Conservation (phyloP, 2,329 filamentous ascomycete genomes). For the Nannizziopsis arthrosporioides region DNA sequence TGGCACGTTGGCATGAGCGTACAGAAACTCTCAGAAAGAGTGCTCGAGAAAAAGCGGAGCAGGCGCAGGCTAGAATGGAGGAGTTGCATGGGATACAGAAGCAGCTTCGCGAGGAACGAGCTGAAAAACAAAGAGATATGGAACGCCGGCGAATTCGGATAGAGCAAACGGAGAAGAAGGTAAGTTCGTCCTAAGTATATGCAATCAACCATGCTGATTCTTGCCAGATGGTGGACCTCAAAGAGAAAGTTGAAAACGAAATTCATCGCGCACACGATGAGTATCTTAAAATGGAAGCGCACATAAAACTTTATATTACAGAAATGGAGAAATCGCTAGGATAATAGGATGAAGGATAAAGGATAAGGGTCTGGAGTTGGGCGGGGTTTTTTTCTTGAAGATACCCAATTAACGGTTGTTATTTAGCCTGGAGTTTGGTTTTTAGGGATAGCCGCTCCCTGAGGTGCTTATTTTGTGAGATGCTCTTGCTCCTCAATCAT, state of each 20-base stretch:
- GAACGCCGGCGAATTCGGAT: constrained; percentile 86
- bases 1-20: constrained; percentile 73
- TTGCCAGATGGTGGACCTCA: constrained; percentile 82
- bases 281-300: constrained; percentile 93
- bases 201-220: constrained; percentile 14
- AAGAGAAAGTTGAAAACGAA: constrained; percentile 93
- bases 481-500: not conserved
- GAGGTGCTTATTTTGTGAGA: not conserved
- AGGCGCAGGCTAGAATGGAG: constrained; percentile 81
- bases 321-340: constrained; percentile 89
- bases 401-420: constrained; percentile 10
- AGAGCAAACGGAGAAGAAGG: constrained; percentile 98
- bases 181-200: constrained; percentile 27
- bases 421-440: constrained; percentile 11
- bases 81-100: constrained; percentile 70
- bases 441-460: constrained; percentile 2
- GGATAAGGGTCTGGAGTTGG: constrained; percentile 25
- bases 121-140: constrained; percentile 80
- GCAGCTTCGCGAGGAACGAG: constrained; percentile 69
- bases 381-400: constrained; percentile 27
- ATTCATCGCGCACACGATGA: constrained; percentile 82
- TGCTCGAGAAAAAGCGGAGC: constrained; percentile 66
- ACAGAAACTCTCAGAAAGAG: constrained; percentile 73
- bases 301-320: constrained; percentile 94
- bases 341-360: constrained; percentile 16